Conservation (phyloP, 176 grass and related monocot genomes). For the Puya raimondii region DNA sequence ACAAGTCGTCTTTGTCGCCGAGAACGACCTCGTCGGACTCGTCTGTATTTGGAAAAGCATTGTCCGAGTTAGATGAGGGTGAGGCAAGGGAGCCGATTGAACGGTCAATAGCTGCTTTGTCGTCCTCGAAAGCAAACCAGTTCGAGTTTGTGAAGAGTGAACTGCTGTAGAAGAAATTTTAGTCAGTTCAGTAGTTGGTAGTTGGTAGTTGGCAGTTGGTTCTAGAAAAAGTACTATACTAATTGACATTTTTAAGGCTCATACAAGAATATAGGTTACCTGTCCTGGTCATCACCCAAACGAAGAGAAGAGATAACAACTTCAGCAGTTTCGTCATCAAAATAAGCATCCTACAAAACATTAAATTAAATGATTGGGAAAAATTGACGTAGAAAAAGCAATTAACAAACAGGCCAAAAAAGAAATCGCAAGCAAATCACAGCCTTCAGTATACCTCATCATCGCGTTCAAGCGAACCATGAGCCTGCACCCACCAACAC, state of each 20-base stretch:
- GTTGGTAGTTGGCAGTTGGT: slow-evolving; percentile 1
- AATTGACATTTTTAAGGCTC: background rate
- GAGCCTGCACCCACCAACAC: slow-evolving; percentile 51
- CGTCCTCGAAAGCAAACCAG: slow-evolving; percentile 88
- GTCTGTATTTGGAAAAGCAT: slow-evolving; percentile 16
- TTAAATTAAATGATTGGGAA: slow-evolving; percentile 6
- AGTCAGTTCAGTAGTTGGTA: slow-evolving; percentile 11
- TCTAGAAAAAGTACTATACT: slow-evolving; percentile 10
- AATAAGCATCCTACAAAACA: slow-evolving; percentile 73
- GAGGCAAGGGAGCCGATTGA: slow-evolving; percentile 29
- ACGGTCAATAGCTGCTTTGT: slow-evolving; percentile 34
- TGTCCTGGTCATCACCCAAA: slow-evolving; percentile 58
- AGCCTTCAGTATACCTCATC: slow-evolving; percentile 55
- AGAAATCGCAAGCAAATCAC: slow-evolving; percentile 6
- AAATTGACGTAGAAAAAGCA: background rate
- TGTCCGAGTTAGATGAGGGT: slow-evolving; percentile 39
- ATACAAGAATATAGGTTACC: slow-evolving; percentile 39
- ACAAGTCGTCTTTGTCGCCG: slow-evolving; percentile 20
- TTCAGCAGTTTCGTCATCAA: slow-evolving; percentile 96
- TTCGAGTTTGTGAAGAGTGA: slow-evolving; percentile 94
- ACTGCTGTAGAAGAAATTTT: slow-evolving; percentile 43
- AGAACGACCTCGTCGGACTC: slow-evolving; percentile 18
- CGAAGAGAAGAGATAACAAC: slow-evolving; percentile 87
- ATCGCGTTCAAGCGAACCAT: slow-evolving; percentile 65
- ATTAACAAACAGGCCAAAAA: background rate